Evolutionary conservation across 2,329 filamentous ascomycete genomes (phyloP).

Genomic region (Ophiostoma ips): DNA sequence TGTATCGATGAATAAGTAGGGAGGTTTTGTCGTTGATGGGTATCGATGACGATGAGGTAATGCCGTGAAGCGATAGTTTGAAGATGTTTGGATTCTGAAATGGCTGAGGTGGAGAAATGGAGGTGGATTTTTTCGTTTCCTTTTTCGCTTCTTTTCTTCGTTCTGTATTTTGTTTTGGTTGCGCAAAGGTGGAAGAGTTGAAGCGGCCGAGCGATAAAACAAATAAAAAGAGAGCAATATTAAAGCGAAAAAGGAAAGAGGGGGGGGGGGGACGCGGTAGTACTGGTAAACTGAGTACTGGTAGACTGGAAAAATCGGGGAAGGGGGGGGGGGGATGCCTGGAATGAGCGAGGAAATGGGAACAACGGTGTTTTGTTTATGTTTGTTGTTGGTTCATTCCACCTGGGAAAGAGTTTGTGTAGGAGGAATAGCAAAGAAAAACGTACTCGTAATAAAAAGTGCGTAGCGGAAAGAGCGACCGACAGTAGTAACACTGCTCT

Average conservation of each 20-base stretch:
- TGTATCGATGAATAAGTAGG: background rate
- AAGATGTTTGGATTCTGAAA: background rate
- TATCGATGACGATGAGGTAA: background rate
- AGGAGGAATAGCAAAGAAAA: too few species aligned
- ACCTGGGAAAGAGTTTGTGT: too few species aligned
- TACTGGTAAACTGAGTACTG: background rate
- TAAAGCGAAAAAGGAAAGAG: background rate
- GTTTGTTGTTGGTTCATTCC: too few species aligned
- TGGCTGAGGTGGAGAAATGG: background rate
- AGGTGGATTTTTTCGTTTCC: background rate
- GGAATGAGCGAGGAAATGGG: background rate
- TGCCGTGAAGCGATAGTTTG: background rate
- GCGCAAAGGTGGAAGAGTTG: background rate
- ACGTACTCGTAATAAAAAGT: too few species aligned
- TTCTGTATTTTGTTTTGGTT: background rate
- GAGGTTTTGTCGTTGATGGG: background rate
- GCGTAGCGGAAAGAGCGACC: too few species aligned
- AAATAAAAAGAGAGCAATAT: background rate
- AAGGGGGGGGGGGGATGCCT: too few species aligned
- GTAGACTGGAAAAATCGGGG: background rate
- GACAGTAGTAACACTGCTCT: too few species aligned
- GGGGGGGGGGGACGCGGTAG: background rate
- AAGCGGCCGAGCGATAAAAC: background rate
- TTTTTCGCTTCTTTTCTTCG: background rate
- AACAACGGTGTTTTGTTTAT: too few species aligned